Evolutionary conservation across 441 rosid genomes (phyloP), one percentile per base, ranked within the genome.

Genomic region (Euphorbia corollata): DNA sequence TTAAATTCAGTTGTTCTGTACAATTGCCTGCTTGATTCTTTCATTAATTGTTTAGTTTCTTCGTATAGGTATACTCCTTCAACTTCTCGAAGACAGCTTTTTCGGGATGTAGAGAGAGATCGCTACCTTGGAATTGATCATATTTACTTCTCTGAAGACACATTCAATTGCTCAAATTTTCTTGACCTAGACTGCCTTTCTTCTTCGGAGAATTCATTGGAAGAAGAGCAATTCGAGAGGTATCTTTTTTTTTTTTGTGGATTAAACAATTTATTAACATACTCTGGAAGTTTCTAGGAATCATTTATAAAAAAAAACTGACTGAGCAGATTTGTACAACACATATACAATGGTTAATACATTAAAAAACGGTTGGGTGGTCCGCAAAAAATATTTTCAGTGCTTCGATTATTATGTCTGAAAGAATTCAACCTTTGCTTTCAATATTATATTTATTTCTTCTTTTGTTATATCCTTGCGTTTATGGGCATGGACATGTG

Each of bases 101-200:
- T 90, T 65, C 89, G 90, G 74, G 88, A 84, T 57, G 65, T 70
- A 72, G 89, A 79, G 71, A 81, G 82, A 76, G 90, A 87, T 65
- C 74, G 41, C 58, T 79, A 12, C 68, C 74, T 78, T 67, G 81
- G 82, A 75, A 75, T 71, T 65, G 86, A 82, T 71, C 85, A 71
- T 51, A 60, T 78, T 63, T 77, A 27, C 90, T 83, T 76, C 71
- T 83, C 84, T 19, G 92, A 84, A 64, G 91, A 84, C 74, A 61
- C 71, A 51, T 78, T 79, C 63, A 90, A 75, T 71, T 81, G 72
- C 82, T 92, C 96, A 34, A 92, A 92, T 75, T 92, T 92, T 79
- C 79, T 92, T 74, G 97, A 88, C 78, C 73, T 90, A 38, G 97
- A 90, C 74, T 82, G 91, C 90, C 82, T 93, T 47, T 93, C 95